Evolutionary conservation across 192 early-diverging fungal genomes (phyloP).

Genomic region (Obelidium mucronatum): DNA sequence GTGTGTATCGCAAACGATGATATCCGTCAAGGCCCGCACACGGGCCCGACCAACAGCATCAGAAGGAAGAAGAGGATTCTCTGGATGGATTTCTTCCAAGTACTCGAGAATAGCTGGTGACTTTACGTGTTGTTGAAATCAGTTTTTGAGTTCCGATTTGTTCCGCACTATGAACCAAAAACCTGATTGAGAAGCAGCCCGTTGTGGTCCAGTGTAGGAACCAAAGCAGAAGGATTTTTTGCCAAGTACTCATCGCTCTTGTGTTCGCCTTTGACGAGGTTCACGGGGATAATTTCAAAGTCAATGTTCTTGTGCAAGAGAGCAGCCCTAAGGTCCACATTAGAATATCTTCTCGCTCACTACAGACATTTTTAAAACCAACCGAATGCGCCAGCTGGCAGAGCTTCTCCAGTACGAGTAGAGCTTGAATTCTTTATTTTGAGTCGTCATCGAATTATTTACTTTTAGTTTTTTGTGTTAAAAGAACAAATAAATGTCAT

Average conservation of each 20-base stretch:
- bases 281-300: constrained; percentile 70
- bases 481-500: too few species aligned
- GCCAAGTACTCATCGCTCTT: constrained; percentile 59
- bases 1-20: constrained; percentile 85
- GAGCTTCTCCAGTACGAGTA: constrained; percentile 85
- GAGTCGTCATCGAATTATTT: too few species aligned
- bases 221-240: constrained; percentile 71
- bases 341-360: neutral
- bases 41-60: constrained; percentile 69
- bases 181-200: constrained; percentile 36
- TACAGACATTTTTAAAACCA: neutral
- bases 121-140: constrained; percentile 37
- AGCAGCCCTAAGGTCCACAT: neutral
- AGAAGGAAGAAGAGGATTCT: constrained; percentile 73
- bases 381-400: constrained; percentile 78
- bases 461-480: too few species aligned
- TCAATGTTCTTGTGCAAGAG: constrained; percentile 79
- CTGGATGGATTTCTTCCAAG: constrained; percentile 80
- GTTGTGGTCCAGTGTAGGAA: constrained; percentile 66
- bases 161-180: neutral
- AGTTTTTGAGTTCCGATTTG: neutral
- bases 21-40: constrained; percentile 73
- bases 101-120: constrained; percentile 88
- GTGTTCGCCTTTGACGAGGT: constrained; percentile 80
- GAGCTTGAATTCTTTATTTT: constrained; percentile 42